These are phyloP conservation scores for Cajanus cajan DNA, from an alignment of 306 rosid species.

Conservation along the genomic window DNA sequence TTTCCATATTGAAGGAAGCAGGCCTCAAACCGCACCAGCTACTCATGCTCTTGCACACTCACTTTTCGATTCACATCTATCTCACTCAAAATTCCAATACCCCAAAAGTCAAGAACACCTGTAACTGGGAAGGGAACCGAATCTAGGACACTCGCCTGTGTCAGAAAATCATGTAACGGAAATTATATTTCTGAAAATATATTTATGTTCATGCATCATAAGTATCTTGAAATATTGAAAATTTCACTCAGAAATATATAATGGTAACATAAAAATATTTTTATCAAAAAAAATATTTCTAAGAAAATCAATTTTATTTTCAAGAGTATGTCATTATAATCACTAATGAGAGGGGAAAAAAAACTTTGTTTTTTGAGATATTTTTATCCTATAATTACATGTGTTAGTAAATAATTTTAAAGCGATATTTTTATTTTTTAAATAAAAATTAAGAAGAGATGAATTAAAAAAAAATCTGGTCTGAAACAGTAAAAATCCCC, in stretches of 20 bases:
- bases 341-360: no score
- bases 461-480: no score
- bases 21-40: constrained; percentile 53
- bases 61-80: constrained; percentile 19
- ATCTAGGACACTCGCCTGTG: constrained; percentile 9
- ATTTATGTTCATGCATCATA: background rate
- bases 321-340: no score
- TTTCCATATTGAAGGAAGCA: constrained; percentile 50
- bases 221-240: background rate
- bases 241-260: background rate
- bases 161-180: background rate
- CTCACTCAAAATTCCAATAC: constrained; percentile 21
- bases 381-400: no score
- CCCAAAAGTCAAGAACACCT: constrained; percentile 35
- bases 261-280: background rate
- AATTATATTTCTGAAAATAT: background rate
- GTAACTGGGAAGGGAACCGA: background rate
- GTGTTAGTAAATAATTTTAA: no score
- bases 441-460: background rate
- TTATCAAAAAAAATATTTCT: background rate
- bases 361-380: no score
- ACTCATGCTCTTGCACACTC: constrained; percentile 27
- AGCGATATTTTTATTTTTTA: no score
- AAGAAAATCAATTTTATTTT: background rate
- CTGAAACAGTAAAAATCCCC: no score